Evolutionary conservation across 2,329 filamentous ascomycete genomes (phyloP), one percentile per base, ranked within the genome.

Genomic region (Grosmannia serpens): DNA sequence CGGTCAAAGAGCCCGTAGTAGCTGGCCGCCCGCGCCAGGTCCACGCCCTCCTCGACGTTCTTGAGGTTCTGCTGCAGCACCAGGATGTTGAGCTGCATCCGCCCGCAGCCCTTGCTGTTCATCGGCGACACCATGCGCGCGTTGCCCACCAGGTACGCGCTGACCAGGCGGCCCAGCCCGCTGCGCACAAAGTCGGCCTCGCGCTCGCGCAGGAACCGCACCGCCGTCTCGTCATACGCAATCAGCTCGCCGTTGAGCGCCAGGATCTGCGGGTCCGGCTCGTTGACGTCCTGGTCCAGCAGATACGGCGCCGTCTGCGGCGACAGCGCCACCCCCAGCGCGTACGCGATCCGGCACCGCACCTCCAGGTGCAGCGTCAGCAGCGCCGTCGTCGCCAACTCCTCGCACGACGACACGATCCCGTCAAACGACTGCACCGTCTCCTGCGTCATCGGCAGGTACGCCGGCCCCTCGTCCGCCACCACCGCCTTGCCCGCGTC

Each of bases 11-110:
- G 70, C 24, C 80, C 78, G 67, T 85, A 91, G 73, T 87, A 92
- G 60, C 81, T 78, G 24, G 82, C 79, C 1, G 86, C 82, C 41
- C 82, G 75, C 4, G 77, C 76, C 31, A 92, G 75, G 59, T 81
- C 78, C 3, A 88, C 85, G 10, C 80, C 81, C 2, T 82, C 77
- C 70, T 94, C 90, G 57, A 99, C 86, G 64, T 95, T 95, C 75
- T 96, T 96, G 58, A 99, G 82, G 67, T 96, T 96, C 70, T 99
- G 94, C 73, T 97, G 92, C 56, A 99, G 77, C 47, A 99, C 94
- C 27, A 96, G 80, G 54, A 96, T 90, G 70, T 99, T 96, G 67
- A 97, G 83, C 70, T 91, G 87, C 83, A 99, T 91, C 44, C 91
- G 83, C n/a, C 85, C 84, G 60, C 86, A 89, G 49, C 94, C 94